phyloP scores from a whole-genome alignment of 257 asterid genomes.

The Plectranthus barbatus region DNA sequence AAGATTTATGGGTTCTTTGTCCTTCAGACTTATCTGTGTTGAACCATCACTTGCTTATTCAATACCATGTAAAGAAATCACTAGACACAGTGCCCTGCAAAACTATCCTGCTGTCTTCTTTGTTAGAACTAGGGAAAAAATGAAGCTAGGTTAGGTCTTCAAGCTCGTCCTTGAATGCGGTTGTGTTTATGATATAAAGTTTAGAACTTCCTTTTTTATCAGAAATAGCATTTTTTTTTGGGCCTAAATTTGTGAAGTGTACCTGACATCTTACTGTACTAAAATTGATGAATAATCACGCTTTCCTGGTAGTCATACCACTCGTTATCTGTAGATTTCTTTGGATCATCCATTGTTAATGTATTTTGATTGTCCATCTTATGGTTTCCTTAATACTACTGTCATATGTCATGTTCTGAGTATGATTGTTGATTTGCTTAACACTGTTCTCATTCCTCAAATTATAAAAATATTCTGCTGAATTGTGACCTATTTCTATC shows the following conservation, averaged over 20 bases:
- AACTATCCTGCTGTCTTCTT: not conserved
- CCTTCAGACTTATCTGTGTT: not conserved
- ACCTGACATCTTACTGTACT: too few relatives aligned
- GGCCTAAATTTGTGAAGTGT: too few relatives aligned
- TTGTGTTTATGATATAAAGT: not conserved
- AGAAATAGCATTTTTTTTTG: too few relatives aligned
- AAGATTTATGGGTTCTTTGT: not conserved
- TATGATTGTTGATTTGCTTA: not conserved
- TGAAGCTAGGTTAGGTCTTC: not conserved
- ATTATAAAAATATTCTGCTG: not conserved
- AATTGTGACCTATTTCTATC: not conserved
- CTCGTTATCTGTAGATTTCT: not conserved
- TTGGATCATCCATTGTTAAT: not conserved
- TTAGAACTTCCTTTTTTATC: not conserved
- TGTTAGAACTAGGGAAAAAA: not conserved
- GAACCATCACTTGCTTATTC: too few relatives aligned
- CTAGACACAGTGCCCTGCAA: not conserved
- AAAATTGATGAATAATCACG: too few relatives aligned
- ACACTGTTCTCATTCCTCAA: not conserved
- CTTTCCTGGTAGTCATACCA: too few relatives aligned
- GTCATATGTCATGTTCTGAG: not conserved
- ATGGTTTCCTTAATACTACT: not conserved
- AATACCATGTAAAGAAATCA: too few relatives aligned
- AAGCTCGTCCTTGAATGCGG: not conserved
- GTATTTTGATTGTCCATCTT: not conserved